A percentile compares a stretch with the other conserved stretches of the same genome.
Evolutionary conservation across 495 filamentous ascomycete genomes (phyloP).

Genomic region (Melanomma pulvis-pyrius): DNA sequence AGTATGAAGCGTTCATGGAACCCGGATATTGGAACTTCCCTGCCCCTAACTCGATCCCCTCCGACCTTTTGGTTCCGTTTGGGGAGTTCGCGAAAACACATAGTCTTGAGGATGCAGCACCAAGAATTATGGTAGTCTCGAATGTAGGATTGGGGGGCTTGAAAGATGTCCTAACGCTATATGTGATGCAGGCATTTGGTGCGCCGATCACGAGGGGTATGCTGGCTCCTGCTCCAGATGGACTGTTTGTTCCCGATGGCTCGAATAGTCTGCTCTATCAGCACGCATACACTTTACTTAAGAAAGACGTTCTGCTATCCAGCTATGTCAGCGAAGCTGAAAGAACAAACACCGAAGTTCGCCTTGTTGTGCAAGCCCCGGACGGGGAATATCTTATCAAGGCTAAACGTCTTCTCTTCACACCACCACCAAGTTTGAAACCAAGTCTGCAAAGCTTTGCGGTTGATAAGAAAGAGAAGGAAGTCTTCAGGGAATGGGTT

Average conservation of each 20-base stretch:
- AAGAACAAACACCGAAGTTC: slow-evolving; percentile 2
- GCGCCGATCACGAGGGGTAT: slow-evolving; percentile 3
- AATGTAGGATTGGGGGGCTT: slow-evolving; percentile 22
- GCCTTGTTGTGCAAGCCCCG: slow-evolving; percentile 12
- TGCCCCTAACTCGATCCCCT: slow-evolving; percentile 1
- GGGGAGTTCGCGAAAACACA: slow-evolving; percentile 12
- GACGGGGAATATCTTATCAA: slow-evolving; percentile 17
- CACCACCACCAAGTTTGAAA: slow-evolving; percentile 4
- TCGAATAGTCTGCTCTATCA: slow-evolving; percentile 28
- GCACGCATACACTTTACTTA: slow-evolving; percentile 11
- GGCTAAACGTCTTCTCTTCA: slow-evolving; percentile 17
- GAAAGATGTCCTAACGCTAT: slow-evolving; percentile 9
- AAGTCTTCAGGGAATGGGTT: slow-evolving; percentile 13
- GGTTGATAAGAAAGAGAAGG: slow-evolving; percentile 15
- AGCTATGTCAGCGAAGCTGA: slow-evolving; percentile 1
- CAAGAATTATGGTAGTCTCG: slow-evolving; percentile 4
- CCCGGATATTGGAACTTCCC: slow-evolving; percentile 32
- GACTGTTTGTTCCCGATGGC: background rate
- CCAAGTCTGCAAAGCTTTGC: slow-evolving; percentile 1
- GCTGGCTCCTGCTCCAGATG: background rate
- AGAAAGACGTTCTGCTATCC: slow-evolving; percentile 11
- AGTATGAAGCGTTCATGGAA: slow-evolving; percentile 14
- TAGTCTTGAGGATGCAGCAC: background rate
- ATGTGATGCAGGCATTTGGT: slow-evolving; percentile 18
- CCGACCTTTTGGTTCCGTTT: slow-evolving; percentile 22